These are phyloP conservation scores for Cladosporium colombiae DNA, from an alignment of 2,329 filamentous ascomycete genomes.

Conservation along the genomic window DNA sequence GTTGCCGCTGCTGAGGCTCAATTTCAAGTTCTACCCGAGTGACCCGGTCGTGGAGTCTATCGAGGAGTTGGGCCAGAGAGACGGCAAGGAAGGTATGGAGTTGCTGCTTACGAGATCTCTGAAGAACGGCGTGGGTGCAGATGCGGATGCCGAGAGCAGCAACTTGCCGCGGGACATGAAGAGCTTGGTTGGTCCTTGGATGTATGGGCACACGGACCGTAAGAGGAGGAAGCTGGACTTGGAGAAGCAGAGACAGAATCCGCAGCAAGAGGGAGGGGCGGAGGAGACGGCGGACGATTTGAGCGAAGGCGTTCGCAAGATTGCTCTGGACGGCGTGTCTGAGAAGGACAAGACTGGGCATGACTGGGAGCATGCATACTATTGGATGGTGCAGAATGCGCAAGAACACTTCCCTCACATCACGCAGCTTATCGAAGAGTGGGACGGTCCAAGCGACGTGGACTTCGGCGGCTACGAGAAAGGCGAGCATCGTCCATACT, in stretches of 20 bases:
- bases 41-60: constrained; percentile 61
- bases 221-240: constrained; percentile 41
- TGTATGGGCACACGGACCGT: constrained; percentile 66
- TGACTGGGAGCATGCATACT: constrained; percentile 69
- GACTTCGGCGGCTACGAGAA: constrained; percentile 61
- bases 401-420: constrained; percentile 62
- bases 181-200: constrained; percentile 71
- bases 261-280: constrained; percentile 6
- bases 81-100: constrained; percentile 60
- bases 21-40: constrained; percentile 67
- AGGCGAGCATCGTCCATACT: constrained; percentile 52
- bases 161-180: constrained; percentile 66
- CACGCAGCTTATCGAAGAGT: constrained; percentile 66
- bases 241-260: constrained; percentile 6
- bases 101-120: constrained; percentile 52
- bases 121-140: constrained; percentile 16
- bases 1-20: constrained; percentile 67
- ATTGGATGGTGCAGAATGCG: constrained; percentile 66
- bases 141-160: constrained; percentile 18
- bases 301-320: constrained; percentile 27
- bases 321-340: constrained; percentile 31
- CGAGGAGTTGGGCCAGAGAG: constrained; percentile 62
- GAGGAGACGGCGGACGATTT: constrained; percentile 15
- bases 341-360: constrained; percentile 46
- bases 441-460: constrained; percentile 71